Evolutionary conservation across 164 flowering plant genomes (phyloP), one percentile per base, ranked within the genome.

Genomic region (Houttuynia cordata): DNA sequence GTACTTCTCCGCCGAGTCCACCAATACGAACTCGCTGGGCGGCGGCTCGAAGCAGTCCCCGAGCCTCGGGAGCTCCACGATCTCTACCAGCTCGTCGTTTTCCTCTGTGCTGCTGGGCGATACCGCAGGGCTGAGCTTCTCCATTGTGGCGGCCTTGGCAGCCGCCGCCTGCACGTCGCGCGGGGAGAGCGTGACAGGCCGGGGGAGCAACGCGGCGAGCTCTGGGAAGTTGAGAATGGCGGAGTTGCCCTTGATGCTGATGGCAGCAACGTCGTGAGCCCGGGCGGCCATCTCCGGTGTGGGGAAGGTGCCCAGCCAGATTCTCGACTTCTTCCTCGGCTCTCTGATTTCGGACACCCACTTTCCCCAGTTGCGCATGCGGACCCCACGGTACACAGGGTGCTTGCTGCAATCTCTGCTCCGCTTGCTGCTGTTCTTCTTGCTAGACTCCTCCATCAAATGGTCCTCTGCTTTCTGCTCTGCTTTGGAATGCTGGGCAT

Each of bases 271-370:
- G 63, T 86, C 96, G 62, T 88, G 96, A 0, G 96, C 96, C 5
- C 96, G 64, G 0, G 96, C 96, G 0, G 96, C 96, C 96, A 86
- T 88, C 61, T 88, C 93, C 7, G 96, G 75, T 0, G 82, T 83
- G 4, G 86, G 69, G 64, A 80, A 88, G 21, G 91, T 89, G 4
- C 96, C 96, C 13, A 89, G 81, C 96, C 96, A 89, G 58, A 89
- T 89, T n/a, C 96, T 79, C 3, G 96, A 81, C 58, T 89, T 89
- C 77, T 89, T 86, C 9, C 88, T 67, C 0, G 96, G 96, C 64
- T 89, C 80, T 5, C 96, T 83, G 23, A 89, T 85, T 67, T 89
- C 96, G 4, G 96, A 89, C 20, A 89, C 96, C 91, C 91, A 89
- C 72, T 85, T 89, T 15, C 96, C 96, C 96, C 96, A 89, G 47